A percentile compares a stretch with the other conserved stretches of the same genome.
phyloP scores from a whole-genome alignment of 331 rosid species.

The Cydonia oblonga region DNA sequence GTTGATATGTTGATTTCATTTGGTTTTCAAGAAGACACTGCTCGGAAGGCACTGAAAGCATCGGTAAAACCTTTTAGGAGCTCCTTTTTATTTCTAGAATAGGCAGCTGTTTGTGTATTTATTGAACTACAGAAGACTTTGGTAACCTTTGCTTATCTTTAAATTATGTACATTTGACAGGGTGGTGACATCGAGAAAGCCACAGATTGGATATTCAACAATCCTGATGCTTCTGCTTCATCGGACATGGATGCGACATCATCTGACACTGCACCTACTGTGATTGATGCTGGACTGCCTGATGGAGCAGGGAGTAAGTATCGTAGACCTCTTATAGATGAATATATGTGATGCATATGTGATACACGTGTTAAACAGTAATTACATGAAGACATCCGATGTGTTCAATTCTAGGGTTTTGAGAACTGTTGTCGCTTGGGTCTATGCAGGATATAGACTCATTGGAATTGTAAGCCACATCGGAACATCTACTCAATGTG shows the following conservation, averaged over 20 bases:
- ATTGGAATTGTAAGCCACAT: conserved; percentile 89
- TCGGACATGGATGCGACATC: conserved; percentile 54
- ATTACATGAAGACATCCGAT: background rate
- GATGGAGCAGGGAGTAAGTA: conserved; percentile 97
- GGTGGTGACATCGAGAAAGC: conserved; percentile 96
- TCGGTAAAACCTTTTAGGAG: conserved; percentile 40
- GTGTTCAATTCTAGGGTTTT: background rate
- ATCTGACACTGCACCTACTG: conserved; percentile 30
- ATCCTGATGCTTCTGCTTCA: conserved; percentile 55
- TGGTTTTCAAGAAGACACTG: conserved; percentile 82
- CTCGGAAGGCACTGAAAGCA: conserved; percentile 70
- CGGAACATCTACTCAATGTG: conserved; percentile 92
- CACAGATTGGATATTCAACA: conserved; percentile 96
- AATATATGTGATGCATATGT: background rate
- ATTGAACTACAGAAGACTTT: background rate
- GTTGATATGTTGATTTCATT: conserved; percentile 73
- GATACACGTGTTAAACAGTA: background rate
- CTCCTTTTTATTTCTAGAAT: background rate
- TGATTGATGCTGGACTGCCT: conserved; percentile 39
- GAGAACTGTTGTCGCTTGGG: background rate
- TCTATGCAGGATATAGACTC: conserved; percentile 60
- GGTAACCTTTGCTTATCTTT: background rate
- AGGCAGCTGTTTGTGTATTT: background rate
- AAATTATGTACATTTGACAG: conserved; percentile 19
- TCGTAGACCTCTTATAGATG: conserved; percentile 1